These are phyloP conservation scores for Neofusicoccum kwambonambiense DNA, from an alignment of 2,329 filamentous ascomycete species.

Conservation along the genomic window DNA sequence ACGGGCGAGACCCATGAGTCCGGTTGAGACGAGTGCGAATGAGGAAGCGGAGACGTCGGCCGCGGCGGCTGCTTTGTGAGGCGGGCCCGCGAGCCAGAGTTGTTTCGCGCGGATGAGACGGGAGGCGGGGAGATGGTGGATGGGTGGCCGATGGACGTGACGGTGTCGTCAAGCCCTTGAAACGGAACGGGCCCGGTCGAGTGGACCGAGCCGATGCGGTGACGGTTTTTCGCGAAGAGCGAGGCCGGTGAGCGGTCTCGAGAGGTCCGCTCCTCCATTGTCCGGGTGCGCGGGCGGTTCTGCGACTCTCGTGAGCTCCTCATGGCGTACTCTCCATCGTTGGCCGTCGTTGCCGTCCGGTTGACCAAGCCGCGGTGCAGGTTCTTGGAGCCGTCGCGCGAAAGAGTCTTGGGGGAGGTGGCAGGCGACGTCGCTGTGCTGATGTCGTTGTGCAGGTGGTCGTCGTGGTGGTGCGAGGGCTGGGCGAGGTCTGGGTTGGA, in stretches of 20 bases:
- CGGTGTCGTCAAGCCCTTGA: constrained; percentile 41
- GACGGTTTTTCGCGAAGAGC: constrained; percentile 51
- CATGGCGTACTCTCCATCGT: constrained; percentile 32
- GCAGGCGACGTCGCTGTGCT: constrained; percentile 14
- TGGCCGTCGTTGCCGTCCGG: constrained; percentile 33
- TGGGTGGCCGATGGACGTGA: constrained; percentile 43
- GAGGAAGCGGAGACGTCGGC: constrained; percentile 28
- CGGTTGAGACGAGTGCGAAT: constrained; percentile 28
- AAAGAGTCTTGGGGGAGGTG: constrained; percentile 15
- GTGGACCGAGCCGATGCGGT: constrained; percentile 69
- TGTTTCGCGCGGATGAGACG: constrained; percentile 29
- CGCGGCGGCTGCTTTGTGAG: constrained; percentile 31
- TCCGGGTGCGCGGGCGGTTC: constrained; percentile 52
- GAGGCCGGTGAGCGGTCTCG: constrained; percentile 43
- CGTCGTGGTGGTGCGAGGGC: constrained; percentile 29
- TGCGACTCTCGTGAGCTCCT: constrained; percentile 48
- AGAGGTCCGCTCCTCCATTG: constrained; percentile 46
- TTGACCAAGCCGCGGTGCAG: constrained; percentile 24
- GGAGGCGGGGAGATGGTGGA: constrained; percentile 37
- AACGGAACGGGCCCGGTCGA: constrained; percentile 58
- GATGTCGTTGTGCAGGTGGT: constrained; percentile 24
- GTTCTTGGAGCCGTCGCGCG: constrained; percentile 11
- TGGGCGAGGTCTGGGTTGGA: constrained; percentile 27
- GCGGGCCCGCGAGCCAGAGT: constrained; percentile 27
- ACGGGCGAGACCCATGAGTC: constrained; percentile 39